Conservation (phyloP, 441 rosid species). For the Corymbia calophylla region DNA sequence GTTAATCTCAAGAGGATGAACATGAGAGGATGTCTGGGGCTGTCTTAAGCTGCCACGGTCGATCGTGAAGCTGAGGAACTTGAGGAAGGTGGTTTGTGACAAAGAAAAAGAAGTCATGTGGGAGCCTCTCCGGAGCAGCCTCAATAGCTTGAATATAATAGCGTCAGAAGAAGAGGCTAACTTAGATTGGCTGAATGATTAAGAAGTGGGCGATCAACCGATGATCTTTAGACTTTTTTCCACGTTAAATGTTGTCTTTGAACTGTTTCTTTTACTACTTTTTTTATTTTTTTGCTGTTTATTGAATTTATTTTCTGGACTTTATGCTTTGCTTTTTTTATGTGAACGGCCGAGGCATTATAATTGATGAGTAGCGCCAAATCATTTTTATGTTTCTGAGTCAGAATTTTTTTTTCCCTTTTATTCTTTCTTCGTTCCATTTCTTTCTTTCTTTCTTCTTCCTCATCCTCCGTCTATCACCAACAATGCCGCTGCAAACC, state of each 20-base stretch:
- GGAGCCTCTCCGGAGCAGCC: constrained; percentile 5
- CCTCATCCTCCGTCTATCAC: background rate
- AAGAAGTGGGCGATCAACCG: background rate
- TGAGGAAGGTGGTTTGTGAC: constrained; percentile 39
- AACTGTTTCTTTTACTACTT: too few relatives aligned
- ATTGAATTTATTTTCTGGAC: background rate
- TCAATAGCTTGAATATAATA: constrained; percentile 12
- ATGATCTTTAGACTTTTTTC: background rate
- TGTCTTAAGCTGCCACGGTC: constrained; percentile 25
- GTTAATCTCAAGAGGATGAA: constrained; percentile 20
- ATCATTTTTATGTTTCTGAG: background rate
- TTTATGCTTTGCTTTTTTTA: background rate
- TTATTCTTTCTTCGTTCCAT: too few relatives aligned
- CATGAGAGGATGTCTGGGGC: constrained; percentile 33
- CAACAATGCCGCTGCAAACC: background rate
- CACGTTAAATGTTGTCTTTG: too few relatives aligned
- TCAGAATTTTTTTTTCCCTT: background rate
- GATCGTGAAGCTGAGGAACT: constrained; percentile 16
- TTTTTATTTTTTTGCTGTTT: too few relatives aligned
- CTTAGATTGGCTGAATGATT: constrained; percentile 19
- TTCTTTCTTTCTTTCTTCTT: too few relatives aligned
- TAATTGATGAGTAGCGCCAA: constrained; percentile 27
- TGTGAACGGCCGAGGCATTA: background rate
- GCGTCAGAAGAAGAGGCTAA: constrained; percentile 26
- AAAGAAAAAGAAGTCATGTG: constrained; percentile 24